These are phyloP conservation scores for Globisporangium spinosum DNA, from an alignment of 352 stramenopile genomes.

Conservation along the genomic window DNA sequence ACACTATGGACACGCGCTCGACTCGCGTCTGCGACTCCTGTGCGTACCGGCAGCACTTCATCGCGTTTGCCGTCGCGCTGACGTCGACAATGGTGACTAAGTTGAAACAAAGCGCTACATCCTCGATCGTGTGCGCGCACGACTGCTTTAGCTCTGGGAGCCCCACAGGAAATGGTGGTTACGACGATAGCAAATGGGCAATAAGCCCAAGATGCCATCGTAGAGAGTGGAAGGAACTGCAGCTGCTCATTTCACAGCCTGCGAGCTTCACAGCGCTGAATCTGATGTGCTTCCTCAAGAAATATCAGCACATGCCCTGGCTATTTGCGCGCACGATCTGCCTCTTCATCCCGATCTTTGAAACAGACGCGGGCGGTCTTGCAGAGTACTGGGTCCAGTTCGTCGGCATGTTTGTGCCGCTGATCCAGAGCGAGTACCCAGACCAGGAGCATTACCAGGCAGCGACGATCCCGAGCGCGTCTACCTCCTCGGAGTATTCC, in stretches of 20 bases:
- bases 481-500: neutral
- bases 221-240: constrained; percentile 21
- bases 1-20: neutral
- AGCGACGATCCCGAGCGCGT: constrained; percentile 29
- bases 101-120: neutral
- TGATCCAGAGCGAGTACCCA: constrained; percentile 22
- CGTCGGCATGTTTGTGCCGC: constrained; percentile 24
- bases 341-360: constrained; percentile 32
- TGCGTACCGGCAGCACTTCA: constrained; percentile 28
- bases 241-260: constrained; percentile 18
- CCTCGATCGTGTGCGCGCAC: neutral
- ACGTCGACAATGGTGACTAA: constrained; percentile 14
- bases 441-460: constrained; percentile 31
- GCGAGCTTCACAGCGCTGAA: constrained; percentile 32
- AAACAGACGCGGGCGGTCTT: constrained; percentile 20
- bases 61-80: constrained; percentile 27
- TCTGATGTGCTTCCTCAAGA: constrained; percentile 33
- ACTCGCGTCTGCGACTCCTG: constrained; percentile 26
- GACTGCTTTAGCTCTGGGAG: constrained; percentile 3
- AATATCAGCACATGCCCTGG: constrained; percentile 25
- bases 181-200: neutral
- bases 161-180: neutral
- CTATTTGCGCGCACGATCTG: constrained; percentile 30
- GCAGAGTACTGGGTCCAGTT: constrained; percentile 34
- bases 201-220: constrained; percentile 13